Evolutionary conservation across 352 stramenopile species (phyloP), one percentile per base, ranked within the genome.

Genomic region (Phytophthora crassamura): DNA sequence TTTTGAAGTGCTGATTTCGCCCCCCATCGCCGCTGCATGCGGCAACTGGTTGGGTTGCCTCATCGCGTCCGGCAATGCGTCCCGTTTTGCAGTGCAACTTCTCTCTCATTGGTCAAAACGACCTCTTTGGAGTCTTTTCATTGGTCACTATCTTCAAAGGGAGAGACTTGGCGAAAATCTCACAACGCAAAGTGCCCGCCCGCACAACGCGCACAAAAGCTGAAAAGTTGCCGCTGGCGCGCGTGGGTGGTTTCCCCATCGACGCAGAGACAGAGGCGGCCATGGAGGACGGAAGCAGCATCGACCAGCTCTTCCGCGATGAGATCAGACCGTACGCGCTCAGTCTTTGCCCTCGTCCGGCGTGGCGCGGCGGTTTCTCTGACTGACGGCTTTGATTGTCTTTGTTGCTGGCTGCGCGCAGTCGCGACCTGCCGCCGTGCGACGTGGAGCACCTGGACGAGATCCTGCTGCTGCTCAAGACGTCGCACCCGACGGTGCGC

Each of bases 401-500:
- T 30, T 11, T 45, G 22, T 50, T 4, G 12, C 50, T 67, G 18
- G 41, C 35, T 57, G 11, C 62, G 18, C 12, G 30, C 63, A 90
- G 79, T 39, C 69, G 67, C 20, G 82, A 91, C 43, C 64, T 93
- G 34, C 84, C 84, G 46, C 71, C 80, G 25, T 90, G 82, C 55
- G 80, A 89, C 20, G 14, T 90, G 12, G 84, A 91, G 54, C 76
- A 84, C 34, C 64, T 93, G 38, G 75, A 89, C 36, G 82, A 91
- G 22, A 76, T 93, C 25, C 46, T 91, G 22, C 25, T 88, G 34
- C 18, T 83, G 38, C 69, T 93, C 41, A 91, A 90, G 74, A 76
- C 80, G 36, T 74, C 66, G 28, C 78, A 89, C 49, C 73, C 80
- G 58, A 84, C 70, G 11, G 64, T 90, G 7, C 82, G 82, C n/a